Base-by-base conservation (phyloP, 2,329 filamentous ascomycete genomes). In the Alternaria triticina region DNA sequence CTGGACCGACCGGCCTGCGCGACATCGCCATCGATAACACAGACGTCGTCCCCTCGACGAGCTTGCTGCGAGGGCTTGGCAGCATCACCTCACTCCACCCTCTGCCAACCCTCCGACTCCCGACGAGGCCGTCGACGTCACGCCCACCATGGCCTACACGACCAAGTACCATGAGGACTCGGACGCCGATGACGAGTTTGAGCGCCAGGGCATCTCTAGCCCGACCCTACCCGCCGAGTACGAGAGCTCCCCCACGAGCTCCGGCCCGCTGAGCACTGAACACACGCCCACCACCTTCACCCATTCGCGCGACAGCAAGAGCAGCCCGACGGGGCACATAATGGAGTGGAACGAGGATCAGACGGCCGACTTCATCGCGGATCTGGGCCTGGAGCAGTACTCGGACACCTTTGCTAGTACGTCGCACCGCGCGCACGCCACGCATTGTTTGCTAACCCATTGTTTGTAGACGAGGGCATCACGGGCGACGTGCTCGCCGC, bases 401-500 rank as follows among this genome's bases (percentile, higher is more conserved):
- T 89, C 91, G 61, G 90, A 94, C 75, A 86, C 86, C 22, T 96
- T 97, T 78, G 84, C 96, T 80, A 93, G 94, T 97, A 83, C 74
- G 90, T 86, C 43, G 50, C 64, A 11, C 43, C n/a, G 22, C 36
- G 51, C 23, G n/a, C 8, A 11, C 15, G 30, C 20, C 11, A 36
- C 11, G 23, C n/a, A 25, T 28, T 58, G 12, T 43, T 17, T 56
- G 45, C 67, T 69, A 68, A 66, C 33, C 20, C 55, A 5, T 36
- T 67, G 12, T 72, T 44, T 65, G 67, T 79, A 96, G 96, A 97
- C 75, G 97, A 99, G 77, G 94, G 93, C 68, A 96, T 99, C 72
- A 91, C 94, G 40, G 96, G 96, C 69, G 94, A 98, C 79, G 95
- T 93, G 56, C 84, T 99, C 66, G 89, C 97, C 61, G 93, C 93